Percentiles rank a stretch among this genome's conserved stretches.
Evolutionary conservation across 768 basidiomycete genomes (phyloP).

Genomic region (Vararia minispora): DNA sequence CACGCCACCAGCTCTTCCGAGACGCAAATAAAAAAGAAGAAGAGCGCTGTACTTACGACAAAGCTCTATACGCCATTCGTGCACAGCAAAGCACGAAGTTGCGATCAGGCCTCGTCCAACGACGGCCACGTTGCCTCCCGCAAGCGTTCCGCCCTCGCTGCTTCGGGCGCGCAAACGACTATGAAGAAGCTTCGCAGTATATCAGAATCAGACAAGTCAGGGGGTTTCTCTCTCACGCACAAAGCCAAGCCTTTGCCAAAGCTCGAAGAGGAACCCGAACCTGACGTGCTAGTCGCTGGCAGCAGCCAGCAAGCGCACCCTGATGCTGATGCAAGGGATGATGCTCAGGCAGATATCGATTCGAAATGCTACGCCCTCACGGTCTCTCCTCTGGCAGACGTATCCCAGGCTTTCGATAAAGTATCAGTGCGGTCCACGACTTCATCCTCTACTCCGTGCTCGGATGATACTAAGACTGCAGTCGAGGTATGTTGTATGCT

Average conservation of each 20-base stretch:
- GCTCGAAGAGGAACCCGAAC: slow-evolving; percentile 44
- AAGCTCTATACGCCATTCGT: slow-evolving; percentile 31
- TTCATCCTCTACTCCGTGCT: too few relatives aligned
- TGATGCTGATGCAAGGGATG: background rate
- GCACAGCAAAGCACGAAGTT: slow-evolving; percentile 29
- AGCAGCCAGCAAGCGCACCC: slow-evolving; percentile 20
- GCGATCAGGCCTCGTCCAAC: too few relatives aligned
- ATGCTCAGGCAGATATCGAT: slow-evolving; percentile 47
- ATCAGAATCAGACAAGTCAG: too few relatives aligned
- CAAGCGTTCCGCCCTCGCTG: too few relatives aligned
- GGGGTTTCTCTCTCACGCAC: background rate
- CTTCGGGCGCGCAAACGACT: too few relatives aligned
- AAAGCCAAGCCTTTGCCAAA: slow-evolving; percentile 2
- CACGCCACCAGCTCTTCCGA: slow-evolving; percentile 31
- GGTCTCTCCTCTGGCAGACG: slow-evolving; percentile 68
- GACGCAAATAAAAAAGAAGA: slow-evolving; percentile 48
- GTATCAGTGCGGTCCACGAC: too few relatives aligned
- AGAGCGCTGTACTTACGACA: slow-evolving; percentile 43
- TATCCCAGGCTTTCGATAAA: slow-evolving; percentile 54
- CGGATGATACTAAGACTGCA: too few relatives aligned
- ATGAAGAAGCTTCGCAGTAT: too few relatives aligned
- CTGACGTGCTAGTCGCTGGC: slow-evolving; percentile 37
- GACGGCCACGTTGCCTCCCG: too few relatives aligned
- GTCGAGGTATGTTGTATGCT: too few relatives aligned
- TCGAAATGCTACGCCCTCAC: slow-evolving; percentile 75